These are phyloP conservation scores for Nakaseomyces uthaithaninus DNA, from an alignment of 1,139 yeast species.

Conservation along the genomic window DNA sequence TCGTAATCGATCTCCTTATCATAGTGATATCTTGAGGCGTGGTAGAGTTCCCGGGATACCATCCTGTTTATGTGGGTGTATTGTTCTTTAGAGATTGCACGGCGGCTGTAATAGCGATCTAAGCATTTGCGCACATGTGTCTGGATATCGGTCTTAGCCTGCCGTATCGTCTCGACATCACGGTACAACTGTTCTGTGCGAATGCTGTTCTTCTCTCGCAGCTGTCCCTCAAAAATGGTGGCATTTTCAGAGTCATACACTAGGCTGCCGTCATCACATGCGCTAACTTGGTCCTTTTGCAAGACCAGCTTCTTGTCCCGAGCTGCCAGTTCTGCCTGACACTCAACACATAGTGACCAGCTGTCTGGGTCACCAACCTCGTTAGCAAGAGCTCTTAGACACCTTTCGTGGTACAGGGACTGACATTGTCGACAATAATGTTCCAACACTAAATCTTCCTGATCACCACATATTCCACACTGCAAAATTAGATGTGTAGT, in stretches of 20 bases:
- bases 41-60: conserved; percentile 38
- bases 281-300: background rate
- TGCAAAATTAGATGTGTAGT: conserved; percentile 6
- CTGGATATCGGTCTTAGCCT: conserved; percentile 46
- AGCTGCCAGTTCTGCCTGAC: conserved; percentile 7
- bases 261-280: conserved; percentile 1
- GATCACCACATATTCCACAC: conserved; percentile 22
- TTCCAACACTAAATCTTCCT: conserved; percentile 11
- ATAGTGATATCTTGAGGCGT: conserved; percentile 24
- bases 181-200: conserved; percentile 12
- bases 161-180: conserved; percentile 22
- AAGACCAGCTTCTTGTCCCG: background rate
- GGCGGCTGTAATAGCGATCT: conserved; percentile 39
- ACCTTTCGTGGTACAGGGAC: conserved; percentile 19
- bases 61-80: conserved; percentile 40
- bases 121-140: conserved; percentile 44
- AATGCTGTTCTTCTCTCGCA: conserved; percentile 14
- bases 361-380: conserved; percentile 21
- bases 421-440: conserved; percentile 18
- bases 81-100: conserved; percentile 36
- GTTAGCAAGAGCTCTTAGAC: conserved; percentile 18
- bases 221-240: conserved; percentile 11
- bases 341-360: conserved; percentile 23
- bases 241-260: conserved; percentile 5
- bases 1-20: conserved; percentile 20